A percentile compares a stretch with the other conserved stretches of the same genome.
Conservation (phyloP, 352 stramenopile species). For the Saprolegnia diclina region DNA sequence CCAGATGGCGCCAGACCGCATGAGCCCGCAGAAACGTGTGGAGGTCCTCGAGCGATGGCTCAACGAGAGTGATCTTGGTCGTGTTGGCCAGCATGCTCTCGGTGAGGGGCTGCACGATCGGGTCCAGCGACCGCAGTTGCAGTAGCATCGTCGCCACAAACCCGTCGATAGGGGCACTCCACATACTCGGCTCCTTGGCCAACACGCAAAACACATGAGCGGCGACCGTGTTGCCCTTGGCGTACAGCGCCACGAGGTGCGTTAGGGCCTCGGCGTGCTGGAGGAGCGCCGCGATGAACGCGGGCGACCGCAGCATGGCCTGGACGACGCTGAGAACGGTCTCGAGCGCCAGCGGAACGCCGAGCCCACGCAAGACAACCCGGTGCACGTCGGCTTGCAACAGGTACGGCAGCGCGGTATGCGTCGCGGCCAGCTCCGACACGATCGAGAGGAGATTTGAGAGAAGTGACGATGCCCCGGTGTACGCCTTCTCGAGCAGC, state of each 20-base stretch:
- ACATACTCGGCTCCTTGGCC: neutral
- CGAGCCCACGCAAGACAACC: neutral
- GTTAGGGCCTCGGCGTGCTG: neutral
- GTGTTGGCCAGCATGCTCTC: conserved; percentile 60
- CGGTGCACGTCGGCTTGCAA: conserved; percentile 16
- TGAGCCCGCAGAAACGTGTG: neutral
- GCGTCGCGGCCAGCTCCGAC: neutral
- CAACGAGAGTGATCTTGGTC: conserved; percentile 55
- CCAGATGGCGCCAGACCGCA: conserved; percentile 19
- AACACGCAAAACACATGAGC: conserved; percentile 10
- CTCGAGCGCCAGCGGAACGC: neutral
- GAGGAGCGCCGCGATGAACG: neutral
- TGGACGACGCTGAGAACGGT: neutral
- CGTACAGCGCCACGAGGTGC: conserved; percentile 16
- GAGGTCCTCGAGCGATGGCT: conserved; percentile 9
- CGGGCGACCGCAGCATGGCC: conserved; percentile 5
- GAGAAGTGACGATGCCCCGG: neutral
- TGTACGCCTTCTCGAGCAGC: conserved; percentile 5
- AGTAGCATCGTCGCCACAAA: conserved; percentile 20
- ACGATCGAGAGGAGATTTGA: neutral
- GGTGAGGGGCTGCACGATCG: conserved; percentile 42
- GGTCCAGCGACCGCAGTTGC: conserved; percentile 45
- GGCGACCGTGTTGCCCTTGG: conserved; percentile 2
- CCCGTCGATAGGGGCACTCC: neutral
- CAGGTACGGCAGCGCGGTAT: neutral